These are phyloP conservation scores for Cryphonectria japonica DNA, from an alignment of 2,329 filamentous ascomycete species.

Conservation along the genomic window DNA sequence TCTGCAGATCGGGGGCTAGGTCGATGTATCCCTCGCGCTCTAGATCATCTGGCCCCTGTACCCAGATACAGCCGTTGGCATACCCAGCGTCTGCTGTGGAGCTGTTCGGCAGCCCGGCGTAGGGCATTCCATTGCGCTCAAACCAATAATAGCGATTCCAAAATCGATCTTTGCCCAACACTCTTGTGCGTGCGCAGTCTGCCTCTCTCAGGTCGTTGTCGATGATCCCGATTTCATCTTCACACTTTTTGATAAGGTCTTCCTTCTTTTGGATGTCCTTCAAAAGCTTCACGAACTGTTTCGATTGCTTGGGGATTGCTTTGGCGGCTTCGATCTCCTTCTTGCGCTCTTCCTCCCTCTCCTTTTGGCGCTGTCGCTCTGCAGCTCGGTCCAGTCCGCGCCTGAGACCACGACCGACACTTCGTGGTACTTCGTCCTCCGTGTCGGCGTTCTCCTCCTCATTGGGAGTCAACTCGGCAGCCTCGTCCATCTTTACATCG, in stretches of 20 bases:
- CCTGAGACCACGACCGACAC: conserved; percentile 55
- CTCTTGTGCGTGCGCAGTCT: conserved; percentile 86
- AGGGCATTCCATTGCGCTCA: conserved; percentile 97
- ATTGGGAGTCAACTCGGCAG: conserved; percentile 64
- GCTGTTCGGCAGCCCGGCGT: conserved; percentile 82
- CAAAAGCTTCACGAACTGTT: conserved; percentile 84
- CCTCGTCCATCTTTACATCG: conserved; percentile 65
- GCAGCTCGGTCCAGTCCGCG: conserved; percentile 70
- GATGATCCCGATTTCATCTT: conserved; percentile 81
- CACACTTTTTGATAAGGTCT: conserved; percentile 75
- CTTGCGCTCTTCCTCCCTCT: conserved; percentile 68
- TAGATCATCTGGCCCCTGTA: conserved; percentile 90
- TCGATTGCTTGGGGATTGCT: conserved; percentile 78
- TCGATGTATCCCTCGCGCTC: conserved; percentile 88
- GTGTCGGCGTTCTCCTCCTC: conserved; percentile 68
- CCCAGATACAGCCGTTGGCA: conserved; percentile 93
- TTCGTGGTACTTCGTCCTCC: conserved; percentile 67
- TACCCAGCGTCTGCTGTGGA: conserved; percentile 88
- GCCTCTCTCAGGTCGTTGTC: conserved; percentile 94
- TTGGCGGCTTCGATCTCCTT: conserved; percentile 66
- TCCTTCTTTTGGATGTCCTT: conserved; percentile 91
- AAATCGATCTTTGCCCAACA: conserved; percentile 92
- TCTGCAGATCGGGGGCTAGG: conserved; percentile 68
- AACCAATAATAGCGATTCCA: conserved; percentile 99
- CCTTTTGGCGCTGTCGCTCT: conserved; percentile 78